These are phyloP conservation scores for Pinus albicaulis DNA, from an alignment of 75 land plant genomes.

Conservation along the genomic window DNA sequence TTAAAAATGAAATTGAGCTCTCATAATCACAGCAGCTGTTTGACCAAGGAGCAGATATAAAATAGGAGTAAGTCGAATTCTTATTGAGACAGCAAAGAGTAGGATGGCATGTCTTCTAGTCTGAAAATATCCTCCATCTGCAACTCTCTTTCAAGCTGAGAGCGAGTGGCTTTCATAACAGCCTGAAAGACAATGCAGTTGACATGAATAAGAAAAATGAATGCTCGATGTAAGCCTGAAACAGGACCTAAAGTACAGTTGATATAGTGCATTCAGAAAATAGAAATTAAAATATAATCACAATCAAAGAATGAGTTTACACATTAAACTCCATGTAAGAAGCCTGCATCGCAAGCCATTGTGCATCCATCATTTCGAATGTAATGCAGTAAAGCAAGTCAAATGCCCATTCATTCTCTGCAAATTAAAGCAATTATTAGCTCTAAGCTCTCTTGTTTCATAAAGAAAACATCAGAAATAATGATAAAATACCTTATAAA, in stretches of 20 bases:
- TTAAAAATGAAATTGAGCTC: too few relatives aligned
- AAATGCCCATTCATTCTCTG: slow-evolving; percentile 90
- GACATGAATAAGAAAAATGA: too few relatives aligned
- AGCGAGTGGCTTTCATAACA: slow-evolving; percentile 89
- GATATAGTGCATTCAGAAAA: neutral
- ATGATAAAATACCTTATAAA: too few relatives aligned
- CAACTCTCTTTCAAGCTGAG: slow-evolving; percentile 87
- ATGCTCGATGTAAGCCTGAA: too few relatives aligned
- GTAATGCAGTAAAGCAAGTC: slow-evolving; percentile 95
- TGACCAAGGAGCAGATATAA: too few relatives aligned
- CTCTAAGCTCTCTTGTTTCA: too few relatives aligned
- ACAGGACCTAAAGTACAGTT: too few relatives aligned
- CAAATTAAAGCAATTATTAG: too few relatives aligned
- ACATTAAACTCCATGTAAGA: slow-evolving; percentile 99
- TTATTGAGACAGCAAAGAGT: slow-evolving; percentile 3
- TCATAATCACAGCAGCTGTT: too few relatives aligned
- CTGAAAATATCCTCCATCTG: slow-evolving; percentile 65
- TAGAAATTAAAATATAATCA: neutral
- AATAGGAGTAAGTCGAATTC: too few relatives aligned
- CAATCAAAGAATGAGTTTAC: slow-evolving; percentile 5
- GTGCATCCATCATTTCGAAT: slow-evolving; percentile 89
- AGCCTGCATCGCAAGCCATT: slow-evolving; percentile 92
- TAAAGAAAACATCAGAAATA: too few relatives aligned
- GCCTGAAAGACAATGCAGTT: slow-evolving; percentile 28
- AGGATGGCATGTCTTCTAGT: slow-evolving; percentile 69